Percentiles rank a stretch among this genome's conserved stretches.
Evolutionary conservation across 2,329 filamentous ascomycete species (phyloP).

Genomic region (Sclerotinia trifoliorum): DNA sequence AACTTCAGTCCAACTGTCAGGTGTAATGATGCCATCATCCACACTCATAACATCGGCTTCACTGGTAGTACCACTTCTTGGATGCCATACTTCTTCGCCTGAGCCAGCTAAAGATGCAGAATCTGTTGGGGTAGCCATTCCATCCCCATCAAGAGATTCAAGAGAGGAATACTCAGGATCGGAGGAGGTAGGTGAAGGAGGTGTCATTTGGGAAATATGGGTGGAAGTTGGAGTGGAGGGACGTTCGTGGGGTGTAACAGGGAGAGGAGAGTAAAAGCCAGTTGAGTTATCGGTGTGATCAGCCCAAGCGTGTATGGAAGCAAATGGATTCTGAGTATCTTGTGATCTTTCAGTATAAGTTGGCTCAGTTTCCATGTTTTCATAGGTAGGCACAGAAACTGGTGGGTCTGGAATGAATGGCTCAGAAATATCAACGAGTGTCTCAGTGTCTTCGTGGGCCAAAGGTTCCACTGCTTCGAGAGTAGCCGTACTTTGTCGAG

Average conservation of each 20-base stretch:
- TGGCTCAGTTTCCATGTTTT: conserved; percentile 33
- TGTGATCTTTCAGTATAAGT: conserved; percentile 53
- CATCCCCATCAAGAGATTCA: conserved; percentile 43
- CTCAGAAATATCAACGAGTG: conserved; percentile 37
- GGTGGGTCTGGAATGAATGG: conserved; percentile 31
- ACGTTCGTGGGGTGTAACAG: conserved; percentile 43
- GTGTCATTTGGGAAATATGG: conserved; percentile 20
- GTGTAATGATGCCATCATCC: conserved; percentile 58
- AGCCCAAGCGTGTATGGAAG: conserved; percentile 65
- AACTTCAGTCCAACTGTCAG: conserved; percentile 64
- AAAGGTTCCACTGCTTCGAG: conserved; percentile 22
- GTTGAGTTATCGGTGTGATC: conserved; percentile 41
- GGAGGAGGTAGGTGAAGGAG: conserved; percentile 33
- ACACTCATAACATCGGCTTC: conserved; percentile 59
- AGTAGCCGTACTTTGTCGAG: conserved; percentile 29
- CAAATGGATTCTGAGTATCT: conserved; percentile 51
- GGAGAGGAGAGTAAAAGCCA: conserved; percentile 61
- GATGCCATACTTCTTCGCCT: conserved; percentile 44
- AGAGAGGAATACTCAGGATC: conserved; percentile 29
- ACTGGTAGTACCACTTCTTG: conserved; percentile 42
- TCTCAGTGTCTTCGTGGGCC: conserved; percentile 26
- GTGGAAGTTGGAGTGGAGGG: conserved; percentile 38
- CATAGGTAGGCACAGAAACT: conserved; percentile 33
- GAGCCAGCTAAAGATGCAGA: conserved; percentile 55
- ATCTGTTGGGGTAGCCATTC: conserved; percentile 59